Evolutionary conservation across 495 filamentous ascomycete genomes (phyloP).

Genomic region (Aspergillus haitiensis): DNA sequence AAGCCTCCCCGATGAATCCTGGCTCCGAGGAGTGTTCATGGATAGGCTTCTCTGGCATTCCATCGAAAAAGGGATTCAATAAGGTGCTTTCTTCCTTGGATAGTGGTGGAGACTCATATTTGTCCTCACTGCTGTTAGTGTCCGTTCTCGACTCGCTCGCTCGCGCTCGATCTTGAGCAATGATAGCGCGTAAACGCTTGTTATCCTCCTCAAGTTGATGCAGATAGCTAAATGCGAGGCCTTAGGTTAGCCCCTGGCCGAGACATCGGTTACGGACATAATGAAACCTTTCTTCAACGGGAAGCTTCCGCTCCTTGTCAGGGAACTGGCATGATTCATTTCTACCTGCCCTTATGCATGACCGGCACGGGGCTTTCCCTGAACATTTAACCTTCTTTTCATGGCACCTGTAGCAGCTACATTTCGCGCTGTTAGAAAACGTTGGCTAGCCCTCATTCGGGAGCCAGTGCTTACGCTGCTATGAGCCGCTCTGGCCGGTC

Average conservation of each 20-base stretch:
- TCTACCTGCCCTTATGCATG: conserved; percentile 13
- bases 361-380: conserved; percentile 20
- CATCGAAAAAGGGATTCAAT: conserved; percentile 17
- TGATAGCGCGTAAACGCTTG: conserved; percentile 6
- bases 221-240: conserved; percentile 7
- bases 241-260: background rate
- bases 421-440: background rate
- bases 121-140: conserved; percentile 8
- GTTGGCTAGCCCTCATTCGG: background rate
- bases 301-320: conserved; percentile 22
- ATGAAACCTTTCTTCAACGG: conserved; percentile 21
- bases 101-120: conserved; percentile 10
- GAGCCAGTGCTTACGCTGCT: conserved; percentile 12
- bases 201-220: conserved; percentile 17
- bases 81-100: conserved; percentile 17
- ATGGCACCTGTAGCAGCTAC: conserved; percentile 27
- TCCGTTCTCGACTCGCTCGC: conserved; percentile 5
- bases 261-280: background rate
- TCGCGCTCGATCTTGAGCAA: conserved; percentile 10
- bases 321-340: conserved; percentile 23
- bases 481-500: conserved; percentile 14
- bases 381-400: conserved; percentile 28
- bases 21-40: conserved; percentile 14
- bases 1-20: conserved; percentile 18
- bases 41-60: conserved; percentile 6